Conservation (phyloP, 2,329 filamentous ascomycete genomes). For the Trichoderma guizhouense region DNA sequence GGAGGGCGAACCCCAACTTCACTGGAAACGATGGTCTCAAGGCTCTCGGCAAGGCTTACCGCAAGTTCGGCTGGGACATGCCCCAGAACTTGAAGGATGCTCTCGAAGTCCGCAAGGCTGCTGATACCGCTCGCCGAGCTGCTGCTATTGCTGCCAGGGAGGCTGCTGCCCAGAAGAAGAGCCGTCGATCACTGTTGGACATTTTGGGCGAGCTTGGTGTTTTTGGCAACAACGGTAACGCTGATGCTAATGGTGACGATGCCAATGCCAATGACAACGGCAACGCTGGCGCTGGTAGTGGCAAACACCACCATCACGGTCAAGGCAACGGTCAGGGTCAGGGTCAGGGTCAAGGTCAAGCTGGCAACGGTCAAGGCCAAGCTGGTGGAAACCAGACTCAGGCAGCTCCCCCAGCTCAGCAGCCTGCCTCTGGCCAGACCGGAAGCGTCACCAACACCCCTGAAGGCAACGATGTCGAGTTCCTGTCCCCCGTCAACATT, state of each 20-base stretch:
- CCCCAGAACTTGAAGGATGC: slow-evolving; percentile 41
- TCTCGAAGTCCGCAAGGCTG: slow-evolving; percentile 27
- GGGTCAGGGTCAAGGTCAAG: background rate
- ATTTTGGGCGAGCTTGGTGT: background rate
- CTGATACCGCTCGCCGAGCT: slow-evolving; percentile 11
- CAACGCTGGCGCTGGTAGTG: slow-evolving; percentile 1
- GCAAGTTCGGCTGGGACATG: slow-evolving; percentile 61
- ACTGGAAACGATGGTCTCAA: slow-evolving; percentile 52
- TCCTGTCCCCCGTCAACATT: slow-evolving; percentile 64
- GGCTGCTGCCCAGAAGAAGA: background rate
- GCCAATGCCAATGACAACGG: background rate
- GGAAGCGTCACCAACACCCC: slow-evolving; percentile 62
- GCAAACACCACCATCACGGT: background rate
- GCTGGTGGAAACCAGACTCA: background rate
- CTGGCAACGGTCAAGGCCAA: background rate
- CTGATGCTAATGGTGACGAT: background rate
- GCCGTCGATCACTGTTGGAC: background rate
- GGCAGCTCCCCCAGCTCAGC: background rate
- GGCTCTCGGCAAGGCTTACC: slow-evolving; percentile 63
- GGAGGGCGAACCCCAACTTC: slow-evolving; percentile 54
- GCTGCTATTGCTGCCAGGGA: background rate
- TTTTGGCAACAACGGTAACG: slow-evolving; percentile 6
- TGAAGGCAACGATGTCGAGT: slow-evolving; percentile 61
- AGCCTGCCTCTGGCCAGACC: slow-evolving; percentile 24
- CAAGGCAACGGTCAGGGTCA: background rate